A percentile compares a stretch with the other conserved stretches of the same genome.
Conservation (phyloP, 2,329 filamentous ascomycete species). For the Pseudocercospora crystallina region DNA sequence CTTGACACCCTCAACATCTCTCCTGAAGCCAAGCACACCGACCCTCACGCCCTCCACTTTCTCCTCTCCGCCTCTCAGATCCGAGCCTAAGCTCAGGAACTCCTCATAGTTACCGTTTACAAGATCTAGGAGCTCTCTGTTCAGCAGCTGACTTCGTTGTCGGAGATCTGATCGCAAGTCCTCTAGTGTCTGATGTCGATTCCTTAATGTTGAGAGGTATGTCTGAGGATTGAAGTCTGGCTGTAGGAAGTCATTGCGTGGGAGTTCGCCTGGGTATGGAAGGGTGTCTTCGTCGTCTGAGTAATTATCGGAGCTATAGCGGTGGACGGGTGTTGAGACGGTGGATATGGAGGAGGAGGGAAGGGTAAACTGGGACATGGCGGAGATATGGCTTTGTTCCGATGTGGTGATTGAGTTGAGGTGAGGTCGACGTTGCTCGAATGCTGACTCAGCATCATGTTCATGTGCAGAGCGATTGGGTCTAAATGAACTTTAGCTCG, state of each 20-base stretch:
- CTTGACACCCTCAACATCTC: conserved; percentile 76
- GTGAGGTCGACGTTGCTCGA: too few relatives aligned
- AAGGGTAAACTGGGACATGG: too few relatives aligned
- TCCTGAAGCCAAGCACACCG: conserved; percentile 78
- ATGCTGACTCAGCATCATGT: too few relatives aligned
- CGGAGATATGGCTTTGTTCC: too few relatives aligned
- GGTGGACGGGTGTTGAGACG: conserved; percentile 31
- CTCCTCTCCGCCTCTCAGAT: conserved; percentile 84
- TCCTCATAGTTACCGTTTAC: conserved; percentile 95
- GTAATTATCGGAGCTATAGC: conserved; percentile 45
- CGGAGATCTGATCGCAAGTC: conserved; percentile 86
- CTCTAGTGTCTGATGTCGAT: conserved; percentile 93
- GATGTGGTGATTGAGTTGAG: too few relatives aligned
- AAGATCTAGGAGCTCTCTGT: conserved; percentile 84
- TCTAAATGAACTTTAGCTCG: too few relatives aligned
- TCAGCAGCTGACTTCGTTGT: conserved; percentile 74
- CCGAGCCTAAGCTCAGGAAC: conserved; percentile 79
- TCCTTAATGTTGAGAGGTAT: conserved; percentile 79
- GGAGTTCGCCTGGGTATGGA: conserved; percentile 83
- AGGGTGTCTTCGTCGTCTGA: conserved; percentile 65
- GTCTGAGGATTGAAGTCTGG: conserved; percentile 73
- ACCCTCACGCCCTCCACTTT: conserved; percentile 87
- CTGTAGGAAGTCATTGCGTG: conserved; percentile 77
- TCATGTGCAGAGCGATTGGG: too few relatives aligned
- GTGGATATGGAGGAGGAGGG: not conserved